Percentiles rank a stretch among this genome's conserved stretches.
These are phyloP conservation scores for Ballota nigra DNA, from an alignment of 257 asterid species.

Conservation along the genomic window DNA sequence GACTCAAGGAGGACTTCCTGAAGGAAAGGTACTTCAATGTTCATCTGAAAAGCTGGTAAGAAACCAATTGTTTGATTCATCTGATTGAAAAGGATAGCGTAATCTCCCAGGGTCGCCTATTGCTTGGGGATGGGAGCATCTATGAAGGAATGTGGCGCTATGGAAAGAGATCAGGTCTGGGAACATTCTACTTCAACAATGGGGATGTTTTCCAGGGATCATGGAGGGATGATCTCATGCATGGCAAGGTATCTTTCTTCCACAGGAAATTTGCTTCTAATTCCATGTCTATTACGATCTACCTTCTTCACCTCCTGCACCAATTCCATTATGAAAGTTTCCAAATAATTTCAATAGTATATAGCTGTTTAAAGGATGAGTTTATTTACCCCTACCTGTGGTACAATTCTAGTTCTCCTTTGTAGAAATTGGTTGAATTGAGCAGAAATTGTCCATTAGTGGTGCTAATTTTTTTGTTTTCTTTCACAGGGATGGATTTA, in stretches of 20 bases:
- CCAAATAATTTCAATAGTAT: constrained; percentile 4
- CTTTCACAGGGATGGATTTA: constrained; percentile 83
- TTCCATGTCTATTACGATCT: not conserved
- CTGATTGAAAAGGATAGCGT: constrained; percentile 3
- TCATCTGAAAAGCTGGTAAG: constrained; percentile 17
- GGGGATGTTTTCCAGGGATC: constrained; percentile 94
- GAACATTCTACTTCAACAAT: constrained; percentile 81
- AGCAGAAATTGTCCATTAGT: not conserved
- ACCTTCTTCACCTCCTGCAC: not conserved
- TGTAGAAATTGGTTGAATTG: not conserved
- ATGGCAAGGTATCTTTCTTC: constrained; percentile 73
- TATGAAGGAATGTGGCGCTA: constrained; percentile 97
- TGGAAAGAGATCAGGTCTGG: constrained; percentile 89
- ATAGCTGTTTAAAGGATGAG: too few species aligned
- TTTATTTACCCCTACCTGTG: too few species aligned
- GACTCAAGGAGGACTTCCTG: constrained; percentile 97
- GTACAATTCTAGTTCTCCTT: not conserved
- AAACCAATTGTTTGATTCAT: constrained; percentile 16
- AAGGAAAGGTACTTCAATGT: constrained; percentile 78
- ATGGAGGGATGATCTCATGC: constrained; percentile 99
- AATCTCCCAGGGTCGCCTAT: constrained; percentile 72
- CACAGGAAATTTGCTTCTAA: not conserved
- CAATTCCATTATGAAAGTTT: not conserved
- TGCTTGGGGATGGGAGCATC: constrained; percentile 80
- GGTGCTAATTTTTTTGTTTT: constrained; percentile 14